Base-by-base conservation (phyloP, 768 basidiomycete genomes). In the Trametes maxima region DNA sequence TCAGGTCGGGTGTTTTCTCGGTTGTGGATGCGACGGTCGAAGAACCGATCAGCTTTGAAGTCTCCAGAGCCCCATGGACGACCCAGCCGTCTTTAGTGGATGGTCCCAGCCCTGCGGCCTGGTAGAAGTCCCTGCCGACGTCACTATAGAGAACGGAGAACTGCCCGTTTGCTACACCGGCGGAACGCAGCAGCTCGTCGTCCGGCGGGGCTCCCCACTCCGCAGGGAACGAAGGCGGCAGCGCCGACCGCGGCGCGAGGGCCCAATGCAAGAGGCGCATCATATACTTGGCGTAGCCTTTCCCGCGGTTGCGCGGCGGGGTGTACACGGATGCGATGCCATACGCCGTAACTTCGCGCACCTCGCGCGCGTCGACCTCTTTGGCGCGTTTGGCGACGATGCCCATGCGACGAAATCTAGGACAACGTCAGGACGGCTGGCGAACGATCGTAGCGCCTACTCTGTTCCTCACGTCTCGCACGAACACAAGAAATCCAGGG, bases 251-350 rank as follows among this genome's bases (percentile, higher is more conserved):
- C 13, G 76, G 73, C 5, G 80, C 81, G 39, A 82, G 71, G 13
- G 83, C 78, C 79, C 80, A 82, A 66, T 89, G 86, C 37, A 89
- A 57, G 22, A 89, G 77, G 14, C 79, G 75, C 85, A 88, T 85
- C 85, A 87, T 85, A 61, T 85, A 83, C 12, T 70, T 68, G 11
- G 82, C 85, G 62, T 86, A 88, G 19, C 87, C 86, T 54, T 80
- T 80, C 12, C 78, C 73, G 54, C 85, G 79, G 19, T 84, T 76
- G 33, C 66, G 57, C 0, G 76, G 68, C 16, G 82, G 82, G 5
- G 85, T 86, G 69, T 79, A 88, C 10, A 88, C 85, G 3, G 78
- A 78, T 0, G 85, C 85, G 43, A 88, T 72, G 1, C 73, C 83
- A 61, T 87, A 87, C 42, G 81, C 79, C 8, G 73, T 60, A 0